A percentile compares a stretch with the other conserved stretches of the same genome.
Conservation (phyloP, 768 basidiomycete species). For the Scleroderma bovista region DNA sequence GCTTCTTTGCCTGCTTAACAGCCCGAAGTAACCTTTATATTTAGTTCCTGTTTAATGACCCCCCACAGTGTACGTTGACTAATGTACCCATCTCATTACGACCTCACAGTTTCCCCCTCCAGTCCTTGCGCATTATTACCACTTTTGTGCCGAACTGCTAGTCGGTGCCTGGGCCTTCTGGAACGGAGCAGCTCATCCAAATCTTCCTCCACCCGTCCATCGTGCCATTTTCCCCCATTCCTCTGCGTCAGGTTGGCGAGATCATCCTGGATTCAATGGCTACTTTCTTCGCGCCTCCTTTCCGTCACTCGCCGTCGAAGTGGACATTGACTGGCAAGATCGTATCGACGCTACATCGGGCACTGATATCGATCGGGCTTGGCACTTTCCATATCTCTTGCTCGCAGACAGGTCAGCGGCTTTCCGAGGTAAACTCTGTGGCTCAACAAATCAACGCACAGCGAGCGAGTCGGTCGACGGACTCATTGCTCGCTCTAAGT, state of each 20-base stretch:
- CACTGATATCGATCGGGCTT: conserved; percentile 42
- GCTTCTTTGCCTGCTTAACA: neutral
- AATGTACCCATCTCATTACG: neutral
- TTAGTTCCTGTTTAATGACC: conserved; percentile 62
- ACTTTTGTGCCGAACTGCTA: conserved; percentile 78
- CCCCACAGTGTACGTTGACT: conserved; percentile 44
- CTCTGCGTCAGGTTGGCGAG: conserved; percentile 61
- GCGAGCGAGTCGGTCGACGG: conserved; percentile 63
- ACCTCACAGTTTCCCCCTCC: conserved; percentile 2
- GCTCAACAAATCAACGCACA: conserved; percentile 60
- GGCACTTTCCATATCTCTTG: conserved; percentile 66
- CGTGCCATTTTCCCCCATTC: conserved; percentile 70
- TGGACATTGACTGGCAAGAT: conserved; percentile 67
- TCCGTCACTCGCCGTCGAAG: conserved; percentile 65
- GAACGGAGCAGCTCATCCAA: conserved; percentile 42
- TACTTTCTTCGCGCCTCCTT: conserved; percentile 73
- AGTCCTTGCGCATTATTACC: conserved; percentile 83
- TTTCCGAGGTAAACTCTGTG: conserved; percentile 60
- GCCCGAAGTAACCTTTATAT: conserved; percentile 2
- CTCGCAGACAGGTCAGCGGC: conserved; percentile 75
- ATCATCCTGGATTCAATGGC: conserved; percentile 68
- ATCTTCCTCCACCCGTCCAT: conserved; percentile 49
- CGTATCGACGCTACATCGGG: conserved; percentile 35
- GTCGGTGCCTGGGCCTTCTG: conserved; percentile 74
- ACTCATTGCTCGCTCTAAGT: conserved; percentile 37